Conservation (phyloP, 208 protist genomes). For the Trypanosoma melophagium region DNA sequence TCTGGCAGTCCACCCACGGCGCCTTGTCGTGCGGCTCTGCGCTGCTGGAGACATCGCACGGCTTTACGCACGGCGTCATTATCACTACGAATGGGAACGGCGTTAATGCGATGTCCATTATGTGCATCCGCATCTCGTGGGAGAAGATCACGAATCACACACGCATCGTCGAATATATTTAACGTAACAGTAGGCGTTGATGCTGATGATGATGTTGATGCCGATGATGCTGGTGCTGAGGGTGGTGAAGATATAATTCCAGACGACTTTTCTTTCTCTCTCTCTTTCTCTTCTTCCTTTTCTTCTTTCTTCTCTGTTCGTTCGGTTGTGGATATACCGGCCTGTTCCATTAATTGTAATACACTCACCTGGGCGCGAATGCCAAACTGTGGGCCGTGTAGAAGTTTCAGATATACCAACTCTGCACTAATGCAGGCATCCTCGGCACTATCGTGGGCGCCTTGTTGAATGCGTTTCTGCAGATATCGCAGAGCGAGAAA, state of each 20-base stretch:
- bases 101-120: conserved; percentile 31
- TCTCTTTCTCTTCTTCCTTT: neutral
- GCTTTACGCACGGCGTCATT: conserved; percentile 72
- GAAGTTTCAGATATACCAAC: conserved; percentile 81
- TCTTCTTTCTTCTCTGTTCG: neutral
- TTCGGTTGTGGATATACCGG: conserved; percentile 15
- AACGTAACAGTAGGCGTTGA: conserved; percentile 26
- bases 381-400: conserved; percentile 76
- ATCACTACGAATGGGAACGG: conserved; percentile 68
- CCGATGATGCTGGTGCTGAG: neutral
- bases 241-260: too few species aligned
- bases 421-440: conserved; percentile 83
- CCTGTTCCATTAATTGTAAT: conserved; percentile 45
- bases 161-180: conserved; percentile 70
- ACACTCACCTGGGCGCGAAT: conserved; percentile 59
- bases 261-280: neutral
- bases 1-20: conserved; percentile 5
- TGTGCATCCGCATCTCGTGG: neutral
- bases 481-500: conserved; percentile 85
- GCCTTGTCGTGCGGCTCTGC: conserved; percentile 8
- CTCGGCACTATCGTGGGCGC: conserved; percentile 79
- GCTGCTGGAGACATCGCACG: conserved; percentile 54
- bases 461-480: conserved; percentile 80
- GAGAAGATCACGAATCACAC: conserved; percentile 32
- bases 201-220: neutral